Conservation (phyloP, 2,329 filamentous ascomycete genomes). For the Endothia cerciana region DNA sequence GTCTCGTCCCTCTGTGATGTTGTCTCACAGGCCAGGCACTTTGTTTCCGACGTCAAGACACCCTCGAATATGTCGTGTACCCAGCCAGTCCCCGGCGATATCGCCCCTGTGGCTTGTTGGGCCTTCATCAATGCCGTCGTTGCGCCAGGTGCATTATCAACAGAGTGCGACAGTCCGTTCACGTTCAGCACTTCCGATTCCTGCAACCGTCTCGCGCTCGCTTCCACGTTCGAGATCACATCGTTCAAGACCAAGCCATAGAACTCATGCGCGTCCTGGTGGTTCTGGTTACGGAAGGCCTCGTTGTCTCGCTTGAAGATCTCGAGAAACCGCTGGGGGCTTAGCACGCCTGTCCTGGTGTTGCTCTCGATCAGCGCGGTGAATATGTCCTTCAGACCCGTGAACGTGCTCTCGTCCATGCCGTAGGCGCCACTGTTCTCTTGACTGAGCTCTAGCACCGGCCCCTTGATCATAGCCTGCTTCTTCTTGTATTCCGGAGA, state of each 20-base stretch:
- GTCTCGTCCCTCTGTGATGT: slow-evolving; percentile 94
- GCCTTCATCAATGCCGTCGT: slow-evolving; percentile 34
- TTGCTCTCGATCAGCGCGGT: slow-evolving; percentile 82
- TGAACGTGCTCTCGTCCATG: slow-evolving; percentile 95
- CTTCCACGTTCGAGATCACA: slow-evolving; percentile 90
- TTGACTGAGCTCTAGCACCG: slow-evolving; percentile 69
- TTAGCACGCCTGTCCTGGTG: slow-evolving; percentile 85
- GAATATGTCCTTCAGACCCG: slow-evolving; percentile 94
- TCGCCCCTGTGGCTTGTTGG: slow-evolving; percentile 46
- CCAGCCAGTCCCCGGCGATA: slow-evolving; percentile 76
- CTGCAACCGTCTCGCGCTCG: slow-evolving; percentile 71
- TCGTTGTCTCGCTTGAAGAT: slow-evolving; percentile 94
- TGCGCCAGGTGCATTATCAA: slow-evolving; percentile 49
- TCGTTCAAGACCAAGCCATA: slow-evolving; percentile 94
- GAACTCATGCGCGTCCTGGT: slow-evolving; percentile 98
- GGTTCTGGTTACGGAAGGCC: slow-evolving; percentile 96
- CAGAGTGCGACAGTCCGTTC: slow-evolving; percentile 55
- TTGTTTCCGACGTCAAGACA: slow-evolving; percentile 90
- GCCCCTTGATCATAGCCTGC: slow-evolving; percentile 68
- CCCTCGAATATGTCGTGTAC: slow-evolving; percentile 98
- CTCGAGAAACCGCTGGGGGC: slow-evolving; percentile 90
- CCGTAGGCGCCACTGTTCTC: slow-evolving; percentile 81
- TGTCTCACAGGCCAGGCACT: slow-evolving; percentile 95
- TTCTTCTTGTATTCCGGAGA: slow-evolving; percentile 99
- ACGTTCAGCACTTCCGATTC: slow-evolving; percentile 49